Percentiles rank a stretch among this genome's conserved stretches.
Evolutionary conservation across 176 grass and related monocot species (phyloP).

Genomic region (Oropetium thomaeum): DNA sequence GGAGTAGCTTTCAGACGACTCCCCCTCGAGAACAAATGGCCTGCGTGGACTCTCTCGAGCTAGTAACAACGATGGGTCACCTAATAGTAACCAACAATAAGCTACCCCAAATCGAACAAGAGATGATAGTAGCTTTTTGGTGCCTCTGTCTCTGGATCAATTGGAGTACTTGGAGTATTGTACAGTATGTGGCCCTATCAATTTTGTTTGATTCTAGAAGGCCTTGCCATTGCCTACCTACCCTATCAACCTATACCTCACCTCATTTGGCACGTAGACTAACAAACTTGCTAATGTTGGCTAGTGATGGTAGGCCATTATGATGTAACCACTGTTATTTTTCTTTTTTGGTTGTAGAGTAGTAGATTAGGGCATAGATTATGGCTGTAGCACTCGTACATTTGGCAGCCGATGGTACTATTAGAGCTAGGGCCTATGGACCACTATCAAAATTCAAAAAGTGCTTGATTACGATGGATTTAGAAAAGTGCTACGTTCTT

Average conservation of each 20-base stretch:
- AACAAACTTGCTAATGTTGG: constrained; percentile 27
- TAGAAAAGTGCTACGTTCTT: too few relatives aligned
- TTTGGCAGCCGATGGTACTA: constrained; percentile 3
- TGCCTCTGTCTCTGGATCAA: too few relatives aligned
- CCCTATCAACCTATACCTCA: constrained; percentile 28
- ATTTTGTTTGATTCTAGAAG: constrained; percentile 62
- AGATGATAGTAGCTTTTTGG: constrained; percentile 9
- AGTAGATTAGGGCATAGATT: neutral
- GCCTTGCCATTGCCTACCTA: constrained; percentile 30
- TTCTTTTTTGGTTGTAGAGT: too few relatives aligned
- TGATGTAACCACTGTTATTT: neutral
- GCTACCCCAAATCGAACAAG: neutral
- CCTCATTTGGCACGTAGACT: constrained; percentile 21
- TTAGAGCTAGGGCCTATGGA: neutral
- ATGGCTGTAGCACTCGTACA: constrained; percentile 20
- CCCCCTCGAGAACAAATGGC: constrained; percentile 20
- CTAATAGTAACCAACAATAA: constrained; percentile 29
- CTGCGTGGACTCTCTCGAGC: constrained; percentile 7
- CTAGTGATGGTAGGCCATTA: neutral
- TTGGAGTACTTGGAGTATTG: too few relatives aligned
- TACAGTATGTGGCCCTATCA: too few relatives aligned
- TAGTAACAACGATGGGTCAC: constrained; percentile 32
- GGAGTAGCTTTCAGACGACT: constrained; percentile 24
- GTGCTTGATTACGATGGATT: neutral
- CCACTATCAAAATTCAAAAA: constrained; percentile 8